A percentile compares a stretch with the other conserved stretches of the same genome.
Conservation (phyloP, 768 basidiomycete genomes). For the Podaxis carcinomalis region DNA sequence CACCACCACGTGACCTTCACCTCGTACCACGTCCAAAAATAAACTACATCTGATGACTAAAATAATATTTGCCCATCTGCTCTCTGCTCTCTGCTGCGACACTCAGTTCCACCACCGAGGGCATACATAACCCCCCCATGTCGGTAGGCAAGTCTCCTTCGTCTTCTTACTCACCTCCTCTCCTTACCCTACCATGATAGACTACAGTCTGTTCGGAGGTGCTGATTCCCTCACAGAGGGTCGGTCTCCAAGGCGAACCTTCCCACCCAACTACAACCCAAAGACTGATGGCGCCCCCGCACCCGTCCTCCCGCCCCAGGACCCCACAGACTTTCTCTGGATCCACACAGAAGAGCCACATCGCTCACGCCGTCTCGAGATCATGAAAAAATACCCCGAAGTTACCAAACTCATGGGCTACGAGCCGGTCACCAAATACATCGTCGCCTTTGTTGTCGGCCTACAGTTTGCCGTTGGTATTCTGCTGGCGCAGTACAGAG, state of each 20-base stretch:
- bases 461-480: constrained; percentile 69
- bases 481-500: neutral
- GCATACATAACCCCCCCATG: neutral
- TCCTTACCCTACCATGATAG: constrained; percentile 26
- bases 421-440: constrained; percentile 86
- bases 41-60: neutral
- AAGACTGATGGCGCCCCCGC: neutral
- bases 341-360: constrained; percentile 98
- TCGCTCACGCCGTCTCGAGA: constrained; percentile 77
- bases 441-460: constrained; percentile 78
- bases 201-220: constrained; percentile 80
- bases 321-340: constrained; percentile 91
- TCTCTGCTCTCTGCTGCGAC: neutral
- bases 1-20: neutral
- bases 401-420: constrained; percentile 97
- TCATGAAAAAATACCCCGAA: constrained; percentile 94
- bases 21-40: constrained; percentile 9
- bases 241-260: constrained; percentile 17
- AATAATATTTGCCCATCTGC: neutral
- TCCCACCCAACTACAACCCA: neutral
- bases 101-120: neutral
- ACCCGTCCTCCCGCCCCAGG: constrained; percentile 39
- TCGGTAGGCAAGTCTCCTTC: neutral
- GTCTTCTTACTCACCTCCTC: neutral
- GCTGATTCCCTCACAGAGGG: constrained; percentile 71